Conservation (phyloP, 495 filamentous ascomycete genomes). For the Pyronema omphalodes region DNA sequence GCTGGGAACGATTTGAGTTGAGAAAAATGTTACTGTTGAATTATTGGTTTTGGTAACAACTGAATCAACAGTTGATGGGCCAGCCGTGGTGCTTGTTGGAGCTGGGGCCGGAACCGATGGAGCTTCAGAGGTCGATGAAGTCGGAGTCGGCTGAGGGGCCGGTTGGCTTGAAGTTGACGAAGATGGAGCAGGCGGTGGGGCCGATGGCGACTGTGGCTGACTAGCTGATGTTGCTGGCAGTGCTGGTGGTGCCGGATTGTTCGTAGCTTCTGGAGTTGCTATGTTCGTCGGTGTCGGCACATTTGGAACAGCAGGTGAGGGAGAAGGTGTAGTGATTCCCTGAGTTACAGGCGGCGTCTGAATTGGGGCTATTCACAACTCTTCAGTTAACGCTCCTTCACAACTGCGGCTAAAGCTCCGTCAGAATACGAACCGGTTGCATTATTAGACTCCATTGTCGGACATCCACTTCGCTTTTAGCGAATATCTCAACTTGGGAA, state of each 20-base stretch:
- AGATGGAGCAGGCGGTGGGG: conserved; percentile 15
- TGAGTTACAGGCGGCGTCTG: not conserved
- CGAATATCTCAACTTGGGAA: too few relatives aligned
- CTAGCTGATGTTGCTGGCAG: too few relatives aligned
- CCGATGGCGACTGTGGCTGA: not conserved
- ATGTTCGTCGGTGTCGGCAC: too few relatives aligned
- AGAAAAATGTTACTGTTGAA: not conserved
- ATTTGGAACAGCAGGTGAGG: too few relatives aligned
- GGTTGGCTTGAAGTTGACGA: conserved; percentile 10
- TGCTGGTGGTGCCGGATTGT: too few relatives aligned
- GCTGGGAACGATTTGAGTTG: not conserved
- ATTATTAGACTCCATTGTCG: too few relatives aligned
- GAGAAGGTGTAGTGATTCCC: too few relatives aligned
- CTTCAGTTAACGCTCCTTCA: not conserved
- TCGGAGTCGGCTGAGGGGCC: conserved; percentile 1
- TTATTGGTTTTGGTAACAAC: not conserved
- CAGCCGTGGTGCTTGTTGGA: not conserved
- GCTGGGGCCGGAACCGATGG: not conserved
- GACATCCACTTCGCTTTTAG: too few relatives aligned
- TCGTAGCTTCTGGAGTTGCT: not conserved
- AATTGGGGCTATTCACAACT: not conserved
- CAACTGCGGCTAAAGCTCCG: too few relatives aligned
- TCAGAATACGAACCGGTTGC: too few relatives aligned
- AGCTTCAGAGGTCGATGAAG: not conserved
- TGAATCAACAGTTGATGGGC: not conserved